Evolutionary conservation across 2,329 filamentous ascomycete species (phyloP), one percentile per base, ranked within the genome.

Genomic region (Alternaria tenuissima): DNA sequence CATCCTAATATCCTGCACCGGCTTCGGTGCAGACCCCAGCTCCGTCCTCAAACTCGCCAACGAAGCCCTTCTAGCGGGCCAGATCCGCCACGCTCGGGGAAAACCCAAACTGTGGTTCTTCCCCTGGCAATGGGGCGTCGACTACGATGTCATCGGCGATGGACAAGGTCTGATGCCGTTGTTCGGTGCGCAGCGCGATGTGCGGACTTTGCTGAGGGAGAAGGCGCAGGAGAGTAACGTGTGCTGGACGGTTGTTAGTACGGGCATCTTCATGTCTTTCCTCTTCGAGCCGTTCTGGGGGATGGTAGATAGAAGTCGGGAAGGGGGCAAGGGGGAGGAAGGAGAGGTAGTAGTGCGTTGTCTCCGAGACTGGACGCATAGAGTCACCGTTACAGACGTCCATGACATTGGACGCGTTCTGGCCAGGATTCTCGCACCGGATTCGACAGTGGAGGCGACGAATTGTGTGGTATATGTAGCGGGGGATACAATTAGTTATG

Each of bases 121-220:
- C 18, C 89, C 90, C 0, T 92, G 90, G 90, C 89, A 92, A 74
- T 92, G 89, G 72, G 90, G 90, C 1, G 86, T 91, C 24, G 88
- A 92, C 71, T 92, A 92, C 76, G 89, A 92, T 57, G 72, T 80
- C 28, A 86, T 91, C 16, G 88, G 88, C 3, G 70, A 74, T n/a
- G n/a, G n/a, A n/a, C n/a, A n/a, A n/a, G 86, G 84, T 26, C 80
- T 85, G 43, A 88, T 91, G 74, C 85, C 87, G 34, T 70, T 92
- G 14, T 92, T 91, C 66, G 88, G 88, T 59, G 89, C 91, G 80
- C 88, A 91, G 78, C 79, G 89, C 0, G 81, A 32, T 44, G 72
- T 77, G 0, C 61, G 72, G 3, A 66, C 72, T 30, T 42, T 77
- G n/a, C 66, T 78, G 12, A 55, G 73, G 2, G 39, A 52, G 2